phyloP scores from a whole-genome alignment of 768 basidiomycete species.

The Hemileccinum rubropunctum region DNA sequence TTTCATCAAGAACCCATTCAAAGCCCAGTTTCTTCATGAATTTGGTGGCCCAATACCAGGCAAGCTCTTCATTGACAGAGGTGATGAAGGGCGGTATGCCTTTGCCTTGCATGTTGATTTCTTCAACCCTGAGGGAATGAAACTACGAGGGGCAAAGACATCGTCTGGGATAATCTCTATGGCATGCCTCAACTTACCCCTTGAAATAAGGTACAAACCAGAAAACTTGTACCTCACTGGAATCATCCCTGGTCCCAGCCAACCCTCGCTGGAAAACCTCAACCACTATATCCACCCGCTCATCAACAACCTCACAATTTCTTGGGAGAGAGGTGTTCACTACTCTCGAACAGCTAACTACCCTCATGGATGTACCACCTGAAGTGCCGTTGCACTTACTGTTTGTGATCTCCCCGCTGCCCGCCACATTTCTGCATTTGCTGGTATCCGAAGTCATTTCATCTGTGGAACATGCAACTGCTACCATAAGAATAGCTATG shows the following conservation, averaged over 20 bases:
- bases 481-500: constrained; percentile 11
- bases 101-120: constrained; percentile 35
- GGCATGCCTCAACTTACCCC: constrained; percentile 33
- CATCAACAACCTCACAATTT: constrained; percentile 29
- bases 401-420: constrained; percentile 39
- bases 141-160: constrained; percentile 20
- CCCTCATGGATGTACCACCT: constrained; percentile 18
- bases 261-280: constrained; percentile 31
- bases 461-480: constrained; percentile 33
- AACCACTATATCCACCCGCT: constrained; percentile 37
- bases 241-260: constrained; percentile 36
- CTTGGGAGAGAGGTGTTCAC: constrained; percentile 32
- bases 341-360: constrained; percentile 16
- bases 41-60: constrained; percentile 24
- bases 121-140: constrained; percentile 35
- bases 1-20: background rate
- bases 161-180: constrained; percentile 21
- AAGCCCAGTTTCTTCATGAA: constrained; percentile 27
- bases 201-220: constrained; percentile 29
- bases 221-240: constrained; percentile 40
- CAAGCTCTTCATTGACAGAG: constrained; percentile 9
- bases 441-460: constrained; percentile 18
- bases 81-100: constrained; percentile 24
- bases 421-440: constrained; percentile 21
- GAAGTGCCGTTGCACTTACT: constrained; percentile 25